A percentile compares a stretch with the other conserved stretches of the same genome.
Conservation (phyloP, 306 rosid genomes). For the Oxytropis ochrocephala region DNA sequence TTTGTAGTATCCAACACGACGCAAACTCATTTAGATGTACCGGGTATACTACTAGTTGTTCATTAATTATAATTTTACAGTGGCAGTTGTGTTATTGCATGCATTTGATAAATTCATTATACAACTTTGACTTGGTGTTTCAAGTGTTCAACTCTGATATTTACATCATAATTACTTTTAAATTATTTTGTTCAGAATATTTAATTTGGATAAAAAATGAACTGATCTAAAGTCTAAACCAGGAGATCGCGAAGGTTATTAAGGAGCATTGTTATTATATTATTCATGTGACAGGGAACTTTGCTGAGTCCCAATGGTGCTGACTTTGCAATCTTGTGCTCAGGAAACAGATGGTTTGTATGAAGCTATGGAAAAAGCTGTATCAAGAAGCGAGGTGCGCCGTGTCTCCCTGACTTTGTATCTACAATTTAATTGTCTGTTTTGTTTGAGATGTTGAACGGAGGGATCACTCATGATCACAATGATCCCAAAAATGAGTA, state of each 20-base stretch:
- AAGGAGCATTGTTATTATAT: conserved; percentile 52
- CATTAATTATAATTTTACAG: background rate
- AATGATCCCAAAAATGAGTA: background rate
- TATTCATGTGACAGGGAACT: conserved; percentile 57
- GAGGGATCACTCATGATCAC: background rate
- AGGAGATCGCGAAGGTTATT: conserved; percentile 36
- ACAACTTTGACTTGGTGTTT: conserved; percentile 9
- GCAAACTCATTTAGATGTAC: too few species aligned
- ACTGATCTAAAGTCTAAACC: conserved; percentile 29
- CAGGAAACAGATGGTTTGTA: conserved; percentile 90
- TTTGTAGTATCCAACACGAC: too few species aligned
- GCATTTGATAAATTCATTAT: conserved; percentile 11
- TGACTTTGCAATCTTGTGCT: conserved; percentile 90
- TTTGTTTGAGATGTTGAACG: conserved; percentile 4
- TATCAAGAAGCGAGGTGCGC: conserved; percentile 88
- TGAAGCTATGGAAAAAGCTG: conserved; percentile 83
- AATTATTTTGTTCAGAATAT: background rate
- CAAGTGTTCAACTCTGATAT: conserved; percentile 4
- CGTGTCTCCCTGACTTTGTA: conserved; percentile 18
- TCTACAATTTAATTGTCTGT: conserved; percentile 1
- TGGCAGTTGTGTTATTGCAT: conserved; percentile 2
- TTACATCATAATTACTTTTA: background rate
- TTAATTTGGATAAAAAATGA: conserved; percentile 23
- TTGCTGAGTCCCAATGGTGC: conserved; percentile 62
- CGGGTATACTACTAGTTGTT: background rate